phyloP scores from a whole-genome alignment of 1,284 basidiomycete genomes.

The Pyrrhoderma noxium region DNA sequence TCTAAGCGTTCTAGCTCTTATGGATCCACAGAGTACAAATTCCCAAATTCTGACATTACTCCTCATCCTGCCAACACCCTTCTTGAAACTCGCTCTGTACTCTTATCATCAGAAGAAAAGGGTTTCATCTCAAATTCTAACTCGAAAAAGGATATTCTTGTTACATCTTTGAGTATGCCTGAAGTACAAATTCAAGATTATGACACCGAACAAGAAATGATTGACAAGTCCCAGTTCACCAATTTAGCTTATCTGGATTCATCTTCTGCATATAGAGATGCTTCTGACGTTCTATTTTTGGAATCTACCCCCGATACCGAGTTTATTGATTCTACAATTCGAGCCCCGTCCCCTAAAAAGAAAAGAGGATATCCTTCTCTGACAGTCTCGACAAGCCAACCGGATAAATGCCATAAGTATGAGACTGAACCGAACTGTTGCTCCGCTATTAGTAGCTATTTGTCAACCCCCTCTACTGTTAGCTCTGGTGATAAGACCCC shows the following conservation, averaged over 20 bases:
- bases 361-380: too few relatives aligned
- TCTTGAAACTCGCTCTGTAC: neutral
- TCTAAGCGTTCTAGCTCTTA: neutral
- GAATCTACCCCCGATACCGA: too few relatives aligned
- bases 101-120: neutral
- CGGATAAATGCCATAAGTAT: too few relatives aligned
- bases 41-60: too few relatives aligned
- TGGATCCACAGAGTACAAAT: neutral
- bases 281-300: neutral
- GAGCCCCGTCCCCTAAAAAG: too few relatives aligned
- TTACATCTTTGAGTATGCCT: constrained; percentile 5
- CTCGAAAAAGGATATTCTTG: neutral
- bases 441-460: too few relatives aligned
- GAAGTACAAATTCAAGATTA: constrained; percentile 10
- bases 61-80: too few relatives aligned
- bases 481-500: constrained; percentile 8
- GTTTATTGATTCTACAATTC: too few relatives aligned
- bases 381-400: too few relatives aligned
- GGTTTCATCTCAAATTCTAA: neutral
- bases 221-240: constrained; percentile 20
- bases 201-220: constrained; percentile 5
- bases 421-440: too few relatives aligned
- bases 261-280: constrained; percentile 10
- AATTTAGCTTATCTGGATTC: constrained; percentile 23
- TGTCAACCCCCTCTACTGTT: too few relatives aligned